Base-by-base conservation (phyloP, 495 filamentous ascomycete species). In the Chaetomium fimeti region DNA sequence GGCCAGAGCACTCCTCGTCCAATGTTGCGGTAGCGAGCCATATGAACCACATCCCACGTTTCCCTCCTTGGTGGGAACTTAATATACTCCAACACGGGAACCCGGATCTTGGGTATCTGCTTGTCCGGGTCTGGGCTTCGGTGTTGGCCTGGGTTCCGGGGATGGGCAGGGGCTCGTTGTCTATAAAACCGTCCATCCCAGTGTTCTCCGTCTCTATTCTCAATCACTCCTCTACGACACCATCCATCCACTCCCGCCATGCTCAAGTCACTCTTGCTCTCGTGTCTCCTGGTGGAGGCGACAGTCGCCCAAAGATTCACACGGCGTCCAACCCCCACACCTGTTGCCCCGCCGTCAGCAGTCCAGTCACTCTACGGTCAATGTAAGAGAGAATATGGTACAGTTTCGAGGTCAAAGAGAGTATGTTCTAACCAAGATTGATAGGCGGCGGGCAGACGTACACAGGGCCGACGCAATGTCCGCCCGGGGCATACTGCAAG, bases 381-480 rank as follows among this genome's bases (percentile, higher is more conserved):
- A 49, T 60, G 57, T 24, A 24, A 47, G 42, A 5, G 1, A 43
- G 2, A 24, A 40, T 27, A 42, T 40, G 12, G 3, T 5, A 36
- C 7, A 25, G 27, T 11, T 13, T 43, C 11, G 3, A 18, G 27
- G 5, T n/a, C 18, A 16, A 3, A 43, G 6, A 32, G 28, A 24
- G 5, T 0, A 5, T 25, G 56, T 42, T 48, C 13, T 29, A 56
- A 38, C n/a, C 20, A 13, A 48, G 51, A n/a, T 9, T 5, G 9
- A 4, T 28, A 71, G 69, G 69, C 22, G 69, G 69, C 32, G 69
- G 69, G 16, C 64, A 68, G 38, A 55, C 29, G 43, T 71, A 55
- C 52, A 62, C 49, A 2, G 66, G 69, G 16, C 61, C 68, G 4
- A 64, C 57, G 3, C 18, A 9, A 11, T 72, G 70, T 57, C 70